A percentile compares a stretch with the other conserved stretches of the same genome.
phyloP scores from a whole-genome alignment of 1,284 basidiomycete species.

The Ganoderma lingzhi region DNA sequence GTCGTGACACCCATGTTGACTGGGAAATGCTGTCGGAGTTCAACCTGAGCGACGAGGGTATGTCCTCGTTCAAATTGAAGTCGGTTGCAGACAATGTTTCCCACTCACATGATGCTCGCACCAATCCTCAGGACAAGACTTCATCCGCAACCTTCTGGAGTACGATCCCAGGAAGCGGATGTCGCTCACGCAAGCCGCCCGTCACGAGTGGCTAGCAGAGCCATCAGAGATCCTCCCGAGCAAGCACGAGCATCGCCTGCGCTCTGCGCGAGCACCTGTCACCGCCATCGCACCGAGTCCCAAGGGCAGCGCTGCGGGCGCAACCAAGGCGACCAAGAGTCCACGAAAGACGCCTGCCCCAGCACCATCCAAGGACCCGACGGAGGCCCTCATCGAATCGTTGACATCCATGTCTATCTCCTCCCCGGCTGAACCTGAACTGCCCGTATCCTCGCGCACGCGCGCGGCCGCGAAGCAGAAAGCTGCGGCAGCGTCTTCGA shows the following conservation, averaged over 20 bases:
- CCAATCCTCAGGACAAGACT: conserved; percentile 7
- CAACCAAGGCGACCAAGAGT: background rate
- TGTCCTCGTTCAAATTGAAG: background rate
- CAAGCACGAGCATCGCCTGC: background rate
- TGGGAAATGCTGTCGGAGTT: background rate
- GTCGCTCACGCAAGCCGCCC: conserved; percentile 12
- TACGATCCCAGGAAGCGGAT: conserved; percentile 7
- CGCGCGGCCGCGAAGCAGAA: background rate
- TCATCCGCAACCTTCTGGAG: conserved; percentile 15
- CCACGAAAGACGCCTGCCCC: background rate
- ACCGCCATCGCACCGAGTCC: background rate
- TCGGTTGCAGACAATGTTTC: too few relatives aligned
- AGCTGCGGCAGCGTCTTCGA: background rate
- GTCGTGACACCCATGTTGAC: background rate
- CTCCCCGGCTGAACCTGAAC: background rate
- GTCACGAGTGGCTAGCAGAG: conserved; percentile 10
- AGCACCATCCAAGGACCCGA: background rate
- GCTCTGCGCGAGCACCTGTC: background rate
- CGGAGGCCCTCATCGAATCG: background rate
- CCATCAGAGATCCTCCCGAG: background rate
- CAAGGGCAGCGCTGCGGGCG: background rate
- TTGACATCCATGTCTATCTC: conserved; percentile 5
- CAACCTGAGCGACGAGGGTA: background rate
- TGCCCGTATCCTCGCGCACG: conserved; percentile 1
- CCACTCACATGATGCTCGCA: too few relatives aligned